Conservation (phyloP, 345 rosid species). For the Citrus trifoliata region DNA sequence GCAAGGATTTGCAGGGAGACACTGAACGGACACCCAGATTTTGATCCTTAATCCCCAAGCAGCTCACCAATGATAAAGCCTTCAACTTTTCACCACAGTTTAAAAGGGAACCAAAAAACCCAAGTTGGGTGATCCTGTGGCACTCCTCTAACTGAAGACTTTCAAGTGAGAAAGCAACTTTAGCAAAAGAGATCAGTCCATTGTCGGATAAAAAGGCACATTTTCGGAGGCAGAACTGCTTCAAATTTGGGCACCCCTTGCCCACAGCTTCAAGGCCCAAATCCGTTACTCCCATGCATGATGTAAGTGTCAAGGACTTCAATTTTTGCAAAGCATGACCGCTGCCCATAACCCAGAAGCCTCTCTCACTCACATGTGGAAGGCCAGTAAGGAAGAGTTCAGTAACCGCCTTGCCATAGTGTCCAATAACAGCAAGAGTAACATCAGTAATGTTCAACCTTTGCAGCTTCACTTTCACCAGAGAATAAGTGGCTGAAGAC, state of each 20-base stretch:
- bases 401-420: slow-evolving; percentile 70
- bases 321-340: slow-evolving; percentile 83
- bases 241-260: slow-evolving; percentile 81
- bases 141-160: slow-evolving; percentile 87
- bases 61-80: slow-evolving; percentile 61
- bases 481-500: slow-evolving; percentile 42
- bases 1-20: slow-evolving; percentile 52
- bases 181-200: slow-evolving; percentile 74
- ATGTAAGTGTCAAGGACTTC: slow-evolving; percentile 53
- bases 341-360: slow-evolving; percentile 97
- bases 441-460: slow-evolving; percentile 68
- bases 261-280: slow-evolving; percentile 69
- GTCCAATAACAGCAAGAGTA: slow-evolving; percentile 85
- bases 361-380: slow-evolving; percentile 65
- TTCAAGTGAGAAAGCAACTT: slow-evolving; percentile 63
- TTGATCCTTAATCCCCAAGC: slow-evolving; percentile 70
- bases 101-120: slow-evolving; percentile 70
- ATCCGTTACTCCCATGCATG: slow-evolving; percentile 80
- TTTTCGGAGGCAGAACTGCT: slow-evolving; percentile 48
- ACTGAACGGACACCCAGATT: slow-evolving; percentile 30
- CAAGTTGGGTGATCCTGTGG: slow-evolving; percentile 89
- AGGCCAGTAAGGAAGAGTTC: slow-evolving; percentile 67
- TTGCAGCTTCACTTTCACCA: slow-evolving; percentile 74
- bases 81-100: slow-evolving; percentile 70
- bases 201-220: slow-evolving; percentile 66